Conservation (phyloP, 2,329 filamentous ascomycete genomes). For the Epichloe gansuensis region DNA sequence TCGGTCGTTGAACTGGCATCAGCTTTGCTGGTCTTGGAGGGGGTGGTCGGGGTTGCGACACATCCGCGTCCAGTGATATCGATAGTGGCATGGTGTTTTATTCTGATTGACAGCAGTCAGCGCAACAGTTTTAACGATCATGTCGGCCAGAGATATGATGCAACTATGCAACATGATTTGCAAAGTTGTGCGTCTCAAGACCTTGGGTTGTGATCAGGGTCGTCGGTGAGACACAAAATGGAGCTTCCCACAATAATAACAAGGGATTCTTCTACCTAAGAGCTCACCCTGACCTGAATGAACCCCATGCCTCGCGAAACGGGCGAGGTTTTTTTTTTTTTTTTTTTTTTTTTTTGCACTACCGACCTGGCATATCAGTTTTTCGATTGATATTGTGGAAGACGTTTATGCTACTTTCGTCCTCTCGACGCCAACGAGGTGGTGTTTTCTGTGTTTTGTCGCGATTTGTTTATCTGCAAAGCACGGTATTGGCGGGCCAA, state of each 20-base stretch:
- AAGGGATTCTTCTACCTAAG: background rate
- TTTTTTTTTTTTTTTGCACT: background rate
- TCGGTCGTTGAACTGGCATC: constrained; percentile 1
- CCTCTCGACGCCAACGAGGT: background rate
- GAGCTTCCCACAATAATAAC: constrained; percentile 1
- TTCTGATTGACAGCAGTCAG: constrained; percentile 8
- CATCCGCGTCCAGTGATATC: constrained; percentile 10
- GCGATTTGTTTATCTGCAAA: background rate
- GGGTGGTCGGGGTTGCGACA: constrained; percentile 7
- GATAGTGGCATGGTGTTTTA: constrained; percentile 13
- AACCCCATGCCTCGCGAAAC: constrained; percentile 1
- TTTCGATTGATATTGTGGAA: background rate
- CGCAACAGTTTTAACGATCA: background rate
- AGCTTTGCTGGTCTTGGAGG: constrained; percentile 5
- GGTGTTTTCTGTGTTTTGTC: background rate
- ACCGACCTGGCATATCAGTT: background rate
- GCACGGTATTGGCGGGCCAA: background rate
- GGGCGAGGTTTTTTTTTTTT: background rate
- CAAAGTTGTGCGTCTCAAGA: background rate
- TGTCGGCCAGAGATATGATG: background rate
- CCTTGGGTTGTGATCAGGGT: background rate
- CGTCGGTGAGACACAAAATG: constrained; percentile 1
- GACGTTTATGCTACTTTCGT: background rate
- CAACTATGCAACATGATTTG: background rate
- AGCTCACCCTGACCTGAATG: constrained; percentile 1